These are phyloP conservation scores for Polytrichum commune DNA, from an alignment of 225 moss, liverwort and hornwort genomes.

Conservation along the genomic window DNA sequence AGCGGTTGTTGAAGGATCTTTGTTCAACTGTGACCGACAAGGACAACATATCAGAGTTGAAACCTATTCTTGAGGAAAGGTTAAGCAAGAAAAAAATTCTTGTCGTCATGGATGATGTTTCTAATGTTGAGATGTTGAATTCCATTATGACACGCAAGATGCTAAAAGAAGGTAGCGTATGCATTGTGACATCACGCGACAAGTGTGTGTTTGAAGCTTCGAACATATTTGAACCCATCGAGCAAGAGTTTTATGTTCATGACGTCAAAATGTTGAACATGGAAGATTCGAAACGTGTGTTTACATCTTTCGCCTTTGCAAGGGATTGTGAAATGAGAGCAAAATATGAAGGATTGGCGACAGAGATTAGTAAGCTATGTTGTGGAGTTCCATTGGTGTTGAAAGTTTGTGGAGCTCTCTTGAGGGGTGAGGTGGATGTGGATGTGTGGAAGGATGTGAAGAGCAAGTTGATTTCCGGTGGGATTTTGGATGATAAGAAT, in stretches of 20 bases:
- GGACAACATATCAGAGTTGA: not conserved
- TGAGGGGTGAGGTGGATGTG: not conserved
- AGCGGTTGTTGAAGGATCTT: not conserved
- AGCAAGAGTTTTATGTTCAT: not conserved
- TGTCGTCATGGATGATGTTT: constrained; percentile 6
- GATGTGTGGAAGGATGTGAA: too few relatives aligned
- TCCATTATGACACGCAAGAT: not conserved
- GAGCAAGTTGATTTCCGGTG: not conserved
- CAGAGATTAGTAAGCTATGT: too few relatives aligned
- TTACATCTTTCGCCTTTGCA: too few relatives aligned
- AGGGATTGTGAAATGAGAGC: too few relatives aligned
- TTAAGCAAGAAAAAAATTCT: not conserved
- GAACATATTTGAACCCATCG: too few relatives aligned
- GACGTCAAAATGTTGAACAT: too few relatives aligned
- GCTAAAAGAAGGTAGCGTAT: not conserved
- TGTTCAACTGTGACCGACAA: not conserved
- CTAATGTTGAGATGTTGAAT: not conserved
- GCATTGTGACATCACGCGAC: not conserved
- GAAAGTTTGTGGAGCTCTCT: too few relatives aligned
- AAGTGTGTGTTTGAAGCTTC: too few relatives aligned
- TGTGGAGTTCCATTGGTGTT: too few relatives aligned
- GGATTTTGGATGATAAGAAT: too few relatives aligned
- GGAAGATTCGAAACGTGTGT: too few relatives aligned
- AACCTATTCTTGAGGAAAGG: not conserved
- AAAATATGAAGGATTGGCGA: too few relatives aligned